Percentiles rank a stretch among this genome's conserved stretches.
Evolutionary conservation across 2,329 filamentous ascomycete species (phyloP).

Genomic region (Zasmidium cellare): DNA sequence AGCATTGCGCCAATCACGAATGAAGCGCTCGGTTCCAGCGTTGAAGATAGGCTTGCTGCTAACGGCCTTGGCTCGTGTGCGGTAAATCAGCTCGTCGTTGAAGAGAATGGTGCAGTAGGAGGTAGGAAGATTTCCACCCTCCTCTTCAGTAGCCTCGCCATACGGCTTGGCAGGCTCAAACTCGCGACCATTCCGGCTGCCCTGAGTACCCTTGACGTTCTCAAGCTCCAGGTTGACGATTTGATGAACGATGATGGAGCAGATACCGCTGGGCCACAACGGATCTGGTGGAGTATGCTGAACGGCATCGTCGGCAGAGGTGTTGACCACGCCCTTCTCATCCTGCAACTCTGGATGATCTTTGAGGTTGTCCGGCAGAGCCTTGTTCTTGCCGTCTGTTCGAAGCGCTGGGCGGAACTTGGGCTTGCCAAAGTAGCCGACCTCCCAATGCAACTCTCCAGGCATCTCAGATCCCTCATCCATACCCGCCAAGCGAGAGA

Average conservation of each 20-base stretch:
- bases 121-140: conserved; percentile 75
- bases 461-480: conserved; percentile 87
- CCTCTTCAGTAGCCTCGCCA: conserved; percentile 84
- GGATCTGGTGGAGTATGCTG: conserved; percentile 90
- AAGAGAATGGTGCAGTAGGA: conserved; percentile 90
- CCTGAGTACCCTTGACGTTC: conserved; percentile 81
- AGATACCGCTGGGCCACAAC: conserved; percentile 90
- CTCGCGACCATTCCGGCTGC: conserved; percentile 79
- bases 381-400: conserved; percentile 81
- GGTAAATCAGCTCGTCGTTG: conserved; percentile 88
- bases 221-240: conserved; percentile 93
- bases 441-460: conserved; percentile 91
- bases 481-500: conserved; percentile 79
- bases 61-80: conserved; percentile 90
- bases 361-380: conserved; percentile 70
- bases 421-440: conserved; percentile 91
- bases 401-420: conserved; percentile 80
- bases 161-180: conserved; percentile 84
- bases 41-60: conserved; percentile 97
- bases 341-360: conserved; percentile 79
- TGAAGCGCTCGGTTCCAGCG: conserved; percentile 87
- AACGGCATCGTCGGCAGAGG: conserved; percentile 76
- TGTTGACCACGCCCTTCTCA: conserved; percentile 77
- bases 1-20: conserved; percentile 87
- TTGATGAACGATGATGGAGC: conserved; percentile 85